Conservation (phyloP, 805 yeast species). For the Saccharomycopsis javanensis region DNA sequence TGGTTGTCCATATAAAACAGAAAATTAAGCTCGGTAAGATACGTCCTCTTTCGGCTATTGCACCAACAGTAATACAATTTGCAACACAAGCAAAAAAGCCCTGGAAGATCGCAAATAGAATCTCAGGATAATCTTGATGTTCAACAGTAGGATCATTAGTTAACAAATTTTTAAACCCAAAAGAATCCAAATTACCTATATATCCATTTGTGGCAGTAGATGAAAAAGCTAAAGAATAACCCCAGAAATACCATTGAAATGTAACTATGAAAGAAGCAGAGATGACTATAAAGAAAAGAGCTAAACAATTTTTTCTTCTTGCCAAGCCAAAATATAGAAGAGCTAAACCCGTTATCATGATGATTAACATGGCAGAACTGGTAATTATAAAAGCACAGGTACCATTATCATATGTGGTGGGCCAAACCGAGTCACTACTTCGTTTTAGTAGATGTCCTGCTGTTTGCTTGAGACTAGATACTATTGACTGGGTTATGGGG, state of each 20-base stretch:
- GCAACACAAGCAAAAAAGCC: slow-evolving; percentile 92
- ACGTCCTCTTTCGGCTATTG: slow-evolving; percentile 88
- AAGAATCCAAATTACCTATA: slow-evolving; percentile 77
- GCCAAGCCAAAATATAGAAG: slow-evolving; percentile 88
- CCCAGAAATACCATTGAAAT: slow-evolving; percentile 97
- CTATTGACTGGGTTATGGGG: background rate
- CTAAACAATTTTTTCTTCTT: slow-evolving; percentile 79
- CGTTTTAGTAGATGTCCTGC: background rate
- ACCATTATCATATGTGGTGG: slow-evolving; percentile 11
- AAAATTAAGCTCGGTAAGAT: slow-evolving; percentile 77
- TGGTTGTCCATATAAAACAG: slow-evolving; percentile 78
- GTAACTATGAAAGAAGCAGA: slow-evolving; percentile 64
- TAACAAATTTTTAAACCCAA: slow-evolving; percentile 70
- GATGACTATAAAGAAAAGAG: slow-evolving; percentile 73
- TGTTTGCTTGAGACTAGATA: background rate
- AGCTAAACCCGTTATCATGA: slow-evolving; percentile 94
- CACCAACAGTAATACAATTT: slow-evolving; percentile 83
- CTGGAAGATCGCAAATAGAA: slow-evolving; percentile 79
- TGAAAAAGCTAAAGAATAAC: slow-evolving; percentile 86
- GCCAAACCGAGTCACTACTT: slow-evolving; percentile 7
- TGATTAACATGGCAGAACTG: slow-evolving; percentile 13
- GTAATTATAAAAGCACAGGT: slow-evolving; percentile 11
- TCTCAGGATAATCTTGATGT: slow-evolving; percentile 54
- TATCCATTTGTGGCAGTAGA: slow-evolving; percentile 70
- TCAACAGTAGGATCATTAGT: slow-evolving; percentile 27